phyloP scores from a whole-genome alignment of 371 early-diverging fungal genomes.

The Syncephalastrum contaminatum region DNA sequence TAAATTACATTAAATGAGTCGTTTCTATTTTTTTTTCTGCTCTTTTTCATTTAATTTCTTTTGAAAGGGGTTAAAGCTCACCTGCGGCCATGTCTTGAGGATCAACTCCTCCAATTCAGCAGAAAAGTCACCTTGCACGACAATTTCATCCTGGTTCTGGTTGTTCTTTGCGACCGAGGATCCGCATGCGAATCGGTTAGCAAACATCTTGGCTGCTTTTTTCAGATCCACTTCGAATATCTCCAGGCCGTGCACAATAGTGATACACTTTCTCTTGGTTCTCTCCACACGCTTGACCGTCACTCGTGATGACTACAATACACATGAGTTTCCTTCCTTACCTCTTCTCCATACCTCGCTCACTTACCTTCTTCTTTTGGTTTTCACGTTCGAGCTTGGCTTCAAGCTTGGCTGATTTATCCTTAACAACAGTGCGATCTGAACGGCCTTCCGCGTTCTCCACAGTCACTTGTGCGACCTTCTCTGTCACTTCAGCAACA shows the following conservation, averaged over 20 bases:
- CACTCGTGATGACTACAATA: constrained; percentile 51
- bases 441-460: constrained; percentile 37
- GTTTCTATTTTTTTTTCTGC: background rate
- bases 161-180: constrained; percentile 91
- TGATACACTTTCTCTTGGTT: constrained; percentile 89
- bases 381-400: constrained; percentile 76
- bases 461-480: constrained; percentile 25
- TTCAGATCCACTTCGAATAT: constrained; percentile 89
- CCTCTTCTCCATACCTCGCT: constrained; percentile 61
- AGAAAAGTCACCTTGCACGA: constrained; percentile 89
- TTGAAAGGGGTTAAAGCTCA: constrained; percentile 21
- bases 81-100: constrained; percentile 58
- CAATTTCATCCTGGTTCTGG: constrained; percentile 88
- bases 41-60: too few species aligned
- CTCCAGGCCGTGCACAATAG: constrained; percentile 77
- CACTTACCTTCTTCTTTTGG: constrained; percentile 70
- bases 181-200: constrained; percentile 90
- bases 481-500: constrained; percentile 34
- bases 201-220: constrained; percentile 92
- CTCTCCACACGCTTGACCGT: constrained; percentile 82
- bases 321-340: background rate
- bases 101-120: constrained; percentile 78
- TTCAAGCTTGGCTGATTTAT: constrained; percentile 56
- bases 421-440: constrained; percentile 50
- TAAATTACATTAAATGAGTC: constrained; percentile 13